phyloP scores from a whole-genome alignment of 2,329 filamentous ascomycete species.

The Mollisiaceae sp. region DNA sequence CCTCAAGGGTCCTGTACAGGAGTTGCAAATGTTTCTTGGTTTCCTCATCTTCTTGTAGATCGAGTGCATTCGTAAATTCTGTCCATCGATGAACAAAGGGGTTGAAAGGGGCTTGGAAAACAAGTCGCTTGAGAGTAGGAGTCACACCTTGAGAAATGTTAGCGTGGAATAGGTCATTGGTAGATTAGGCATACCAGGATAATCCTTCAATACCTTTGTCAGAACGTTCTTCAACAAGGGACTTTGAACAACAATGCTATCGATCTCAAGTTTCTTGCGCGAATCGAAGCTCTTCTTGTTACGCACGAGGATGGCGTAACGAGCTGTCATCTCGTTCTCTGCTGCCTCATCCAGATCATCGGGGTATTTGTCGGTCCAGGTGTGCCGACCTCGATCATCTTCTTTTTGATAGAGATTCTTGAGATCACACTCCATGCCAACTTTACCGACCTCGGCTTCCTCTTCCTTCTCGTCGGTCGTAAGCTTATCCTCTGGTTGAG shows the following conservation, averaged over 20 bases:
- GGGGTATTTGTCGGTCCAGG: conserved; percentile 62
- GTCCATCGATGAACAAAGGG: conserved; percentile 71
- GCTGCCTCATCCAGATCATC: conserved; percentile 59
- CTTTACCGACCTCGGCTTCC: conserved; percentile 12
- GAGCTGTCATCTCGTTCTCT: conserved; percentile 65
- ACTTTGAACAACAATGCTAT: conserved; percentile 69
- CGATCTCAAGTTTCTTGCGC: conserved; percentile 62
- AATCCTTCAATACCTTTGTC: conserved; percentile 42
- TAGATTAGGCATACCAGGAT: conserved; percentile 26
- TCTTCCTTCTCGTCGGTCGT: neutral
- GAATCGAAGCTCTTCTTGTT: conserved; percentile 63
- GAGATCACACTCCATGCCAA: conserved; percentile 45
- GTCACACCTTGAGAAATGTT: conserved; percentile 61
- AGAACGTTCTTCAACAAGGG: conserved; percentile 63
- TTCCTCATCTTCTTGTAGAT: conserved; percentile 48
- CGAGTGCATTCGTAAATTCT: conserved; percentile 48
- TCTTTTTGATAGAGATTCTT: conserved; percentile 57
- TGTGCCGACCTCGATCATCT: conserved; percentile 55
- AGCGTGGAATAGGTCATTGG: neutral
- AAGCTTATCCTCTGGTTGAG: conserved; percentile 3
- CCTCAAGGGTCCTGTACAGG: conserved; percentile 52
- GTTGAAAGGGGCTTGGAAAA: conserved; percentile 64
- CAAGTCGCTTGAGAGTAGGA: conserved; percentile 61
- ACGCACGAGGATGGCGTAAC: conserved; percentile 64
- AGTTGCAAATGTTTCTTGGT: conserved; percentile 54